These are phyloP conservation scores for Flagelloscypha sp. DNA, from an alignment of 768 basidiomycete species.

Conservation along the genomic window DNA sequence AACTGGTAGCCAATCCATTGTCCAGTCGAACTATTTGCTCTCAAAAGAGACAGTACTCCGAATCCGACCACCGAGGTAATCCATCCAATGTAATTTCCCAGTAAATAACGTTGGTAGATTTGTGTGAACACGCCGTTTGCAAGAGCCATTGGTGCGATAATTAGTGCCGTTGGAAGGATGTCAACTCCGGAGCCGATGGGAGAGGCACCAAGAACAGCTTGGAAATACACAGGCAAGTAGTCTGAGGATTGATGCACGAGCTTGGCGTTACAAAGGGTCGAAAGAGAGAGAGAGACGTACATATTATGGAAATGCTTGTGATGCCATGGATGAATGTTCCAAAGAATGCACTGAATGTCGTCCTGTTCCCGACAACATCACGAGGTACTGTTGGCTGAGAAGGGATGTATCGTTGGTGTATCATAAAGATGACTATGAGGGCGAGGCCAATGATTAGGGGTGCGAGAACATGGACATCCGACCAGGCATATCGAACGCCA, in stretches of 20 bases:
- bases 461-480: slow-evolving; percentile 25
- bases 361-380: too few relatives aligned
- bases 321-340: too few relatives aligned
- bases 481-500: slow-evolving; percentile 32
- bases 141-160: slow-evolving; percentile 31
- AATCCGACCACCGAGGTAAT: slow-evolving; percentile 24
- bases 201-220: slow-evolving; percentile 28
- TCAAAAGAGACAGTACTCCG: slow-evolving; percentile 25
- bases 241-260: too few relatives aligned
- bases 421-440: too few relatives aligned
- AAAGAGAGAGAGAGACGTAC: too few relatives aligned
- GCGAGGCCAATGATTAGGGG: slow-evolving; percentile 38
- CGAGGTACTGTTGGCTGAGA: too few relatives aligned
- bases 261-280: too few relatives aligned
- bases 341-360: too few relatives aligned
- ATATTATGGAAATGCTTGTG: too few relatives aligned
- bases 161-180: slow-evolving; percentile 24
- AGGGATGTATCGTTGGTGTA: too few relatives aligned
- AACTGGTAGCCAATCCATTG: slow-evolving; percentile 17
- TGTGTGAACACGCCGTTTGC: slow-evolving; percentile 28
- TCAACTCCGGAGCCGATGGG: slow-evolving; percentile 27
- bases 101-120: slow-evolving; percentile 26
- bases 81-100: slow-evolving; percentile 19
- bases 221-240: slow-evolving; percentile 36
- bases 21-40: slow-evolving; percentile 11